Evolutionary conservation across 805 yeast species (phyloP).

Genomic region (Yarrowia sp.): DNA sequence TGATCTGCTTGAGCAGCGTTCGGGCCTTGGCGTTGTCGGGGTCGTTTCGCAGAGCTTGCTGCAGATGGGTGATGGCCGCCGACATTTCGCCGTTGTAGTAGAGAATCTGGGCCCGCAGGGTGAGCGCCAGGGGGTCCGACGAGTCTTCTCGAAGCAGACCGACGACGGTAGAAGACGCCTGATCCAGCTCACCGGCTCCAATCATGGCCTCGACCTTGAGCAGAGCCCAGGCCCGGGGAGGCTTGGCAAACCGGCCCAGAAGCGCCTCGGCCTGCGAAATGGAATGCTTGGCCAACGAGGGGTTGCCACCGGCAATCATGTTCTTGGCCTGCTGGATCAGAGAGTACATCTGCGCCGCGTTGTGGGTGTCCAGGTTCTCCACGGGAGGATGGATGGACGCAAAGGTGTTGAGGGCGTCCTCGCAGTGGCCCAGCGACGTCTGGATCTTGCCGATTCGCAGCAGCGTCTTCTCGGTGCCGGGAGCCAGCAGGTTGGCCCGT

Average conservation of each 20-base stretch:
- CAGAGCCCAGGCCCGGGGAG: slow-evolving; percentile 51
- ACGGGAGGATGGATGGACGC: slow-evolving; percentile 43
- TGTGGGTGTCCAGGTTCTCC: slow-evolving; percentile 43
- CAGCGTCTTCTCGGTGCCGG: slow-evolving; percentile 50
- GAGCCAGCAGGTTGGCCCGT: slow-evolving; percentile 47
- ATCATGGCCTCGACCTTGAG: slow-evolving; percentile 48
- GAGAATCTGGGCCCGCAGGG: slow-evolving; percentile 51
- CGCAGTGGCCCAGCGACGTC: slow-evolving; percentile 49
- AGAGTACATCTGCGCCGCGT: slow-evolving; percentile 51
- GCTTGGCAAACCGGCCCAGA: slow-evolving; percentile 49
- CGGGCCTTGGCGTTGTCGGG: slow-evolving; percentile 53
- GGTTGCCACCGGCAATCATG: slow-evolving; percentile 45
- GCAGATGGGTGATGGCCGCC: slow-evolving; percentile 51
- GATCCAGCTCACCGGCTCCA: slow-evolving; percentile 48
- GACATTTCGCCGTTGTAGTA: slow-evolving; percentile 52
- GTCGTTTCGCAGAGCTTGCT: slow-evolving; percentile 53
- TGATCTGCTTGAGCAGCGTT: slow-evolving; percentile 46
- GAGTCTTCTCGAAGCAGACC: slow-evolving; percentile 50
- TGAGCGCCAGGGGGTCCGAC: slow-evolving; percentile 53
- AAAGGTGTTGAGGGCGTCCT: slow-evolving; percentile 49
- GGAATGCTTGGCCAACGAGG: slow-evolving; percentile 50
- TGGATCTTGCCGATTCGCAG: slow-evolving; percentile 51
- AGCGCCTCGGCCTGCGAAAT: slow-evolving; percentile 51
- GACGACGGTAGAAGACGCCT: slow-evolving; percentile 52
- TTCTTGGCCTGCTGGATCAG: slow-evolving; percentile 49